These are phyloP conservation scores for Arthrinium puccinioides DNA, from an alignment of 2,329 filamentous ascomycete genomes.

Conservation along the genomic window DNA sequence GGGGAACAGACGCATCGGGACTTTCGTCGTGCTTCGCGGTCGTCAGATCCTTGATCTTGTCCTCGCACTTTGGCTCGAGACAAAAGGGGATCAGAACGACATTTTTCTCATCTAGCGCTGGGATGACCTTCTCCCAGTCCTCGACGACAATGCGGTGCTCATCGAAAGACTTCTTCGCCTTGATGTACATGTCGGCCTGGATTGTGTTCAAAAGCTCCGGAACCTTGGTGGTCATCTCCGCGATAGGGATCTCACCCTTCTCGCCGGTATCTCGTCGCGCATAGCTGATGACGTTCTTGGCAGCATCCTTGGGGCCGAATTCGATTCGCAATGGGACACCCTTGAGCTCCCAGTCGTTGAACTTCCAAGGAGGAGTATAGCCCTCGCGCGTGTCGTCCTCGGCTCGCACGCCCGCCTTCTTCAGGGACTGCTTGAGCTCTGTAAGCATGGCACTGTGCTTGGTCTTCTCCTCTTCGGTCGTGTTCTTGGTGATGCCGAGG, in stretches of 20 bases:
- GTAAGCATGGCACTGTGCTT: constrained; percentile 72
- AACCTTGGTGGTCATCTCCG: constrained; percentile 65
- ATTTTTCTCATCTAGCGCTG: constrained; percentile 85
- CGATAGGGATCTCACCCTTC: constrained; percentile 73
- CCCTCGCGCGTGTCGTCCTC: constrained; percentile 81
- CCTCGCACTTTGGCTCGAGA: constrained; percentile 74
- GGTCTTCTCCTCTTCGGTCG: constrained; percentile 68
- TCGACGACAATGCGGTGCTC: constrained; percentile 74
- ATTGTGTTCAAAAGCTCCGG: constrained; percentile 83
- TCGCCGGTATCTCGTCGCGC: constrained; percentile 82
- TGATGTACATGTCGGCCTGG: constrained; percentile 70
- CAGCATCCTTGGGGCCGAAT: constrained; percentile 90
- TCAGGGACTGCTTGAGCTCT: constrained; percentile 60
- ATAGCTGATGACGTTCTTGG: constrained; percentile 74
- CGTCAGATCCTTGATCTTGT: constrained; percentile 89
- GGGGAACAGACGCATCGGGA: constrained; percentile 40
- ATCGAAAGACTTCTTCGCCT: constrained; percentile 72
- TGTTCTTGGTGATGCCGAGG: constrained; percentile 88
- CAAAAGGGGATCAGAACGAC: constrained; percentile 90
- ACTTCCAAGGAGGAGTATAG: constrained; percentile 95
- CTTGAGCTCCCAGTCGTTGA: constrained; percentile 97
- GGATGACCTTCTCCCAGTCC: constrained; percentile 87
- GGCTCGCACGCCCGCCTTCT: constrained; percentile 66
- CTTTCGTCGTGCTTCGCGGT: constrained; percentile 62
- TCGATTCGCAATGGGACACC: constrained; percentile 91